phyloP scores from a whole-genome alignment of 2,329 filamentous ascomycete species.

The Drechslerella dactyloides region DNA sequence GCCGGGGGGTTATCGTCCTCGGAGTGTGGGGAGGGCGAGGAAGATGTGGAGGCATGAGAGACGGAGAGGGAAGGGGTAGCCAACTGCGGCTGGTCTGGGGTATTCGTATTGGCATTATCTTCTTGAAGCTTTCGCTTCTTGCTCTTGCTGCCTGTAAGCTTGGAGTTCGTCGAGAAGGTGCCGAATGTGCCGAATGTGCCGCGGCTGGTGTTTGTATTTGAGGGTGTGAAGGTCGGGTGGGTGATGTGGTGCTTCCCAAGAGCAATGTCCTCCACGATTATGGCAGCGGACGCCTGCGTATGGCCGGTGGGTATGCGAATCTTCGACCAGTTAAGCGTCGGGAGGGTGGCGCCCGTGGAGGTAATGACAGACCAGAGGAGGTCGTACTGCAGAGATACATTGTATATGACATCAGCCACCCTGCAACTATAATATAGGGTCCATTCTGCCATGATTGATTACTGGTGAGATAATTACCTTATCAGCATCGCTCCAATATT shows the following conservation, averaged over 20 bases:
- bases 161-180: not conserved
- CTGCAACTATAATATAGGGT: too few species aligned
- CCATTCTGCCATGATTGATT: too few species aligned
- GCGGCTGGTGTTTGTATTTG: constrained; percentile 10
- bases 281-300: constrained; percentile 13
- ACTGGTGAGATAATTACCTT: too few species aligned
- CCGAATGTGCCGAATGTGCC: too few species aligned
- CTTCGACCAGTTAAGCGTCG: constrained; percentile 25
- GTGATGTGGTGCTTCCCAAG: constrained; percentile 42
- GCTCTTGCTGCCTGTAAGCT: not conserved
- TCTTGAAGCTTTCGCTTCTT: constrained; percentile 8
- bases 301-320: constrained; percentile 12
- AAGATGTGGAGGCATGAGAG: not conserved
- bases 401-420: too few species aligned
- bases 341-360: constrained; percentile 16
- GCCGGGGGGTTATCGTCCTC: not conserved
- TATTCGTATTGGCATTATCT: not conserved
- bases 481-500: constrained; percentile 37
- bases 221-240: constrained; percentile 43
- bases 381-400: constrained; percentile 17
- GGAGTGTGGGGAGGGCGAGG: not conserved
- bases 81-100: too few species aligned
- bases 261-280: constrained; percentile 38
- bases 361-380: constrained; percentile 37
- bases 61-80: not conserved